Evolutionary conservation across 1,284 basidiomycete species (phyloP).

Genomic region (Malassezia pachydermatis): DNA sequence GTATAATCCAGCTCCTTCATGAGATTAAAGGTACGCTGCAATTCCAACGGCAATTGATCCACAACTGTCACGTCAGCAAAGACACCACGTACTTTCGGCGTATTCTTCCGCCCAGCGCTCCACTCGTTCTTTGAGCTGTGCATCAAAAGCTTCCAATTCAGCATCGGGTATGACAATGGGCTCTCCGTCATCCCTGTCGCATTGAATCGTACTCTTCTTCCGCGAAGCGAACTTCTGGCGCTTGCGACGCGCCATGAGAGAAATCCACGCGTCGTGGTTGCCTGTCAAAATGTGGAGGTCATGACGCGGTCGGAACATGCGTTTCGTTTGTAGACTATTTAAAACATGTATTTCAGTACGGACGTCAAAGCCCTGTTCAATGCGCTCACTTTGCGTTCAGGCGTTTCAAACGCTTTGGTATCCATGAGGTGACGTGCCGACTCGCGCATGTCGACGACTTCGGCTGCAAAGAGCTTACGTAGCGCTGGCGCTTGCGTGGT

Average conservation of each 20-base stretch:
- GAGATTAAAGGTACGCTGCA: constrained; percentile 68
- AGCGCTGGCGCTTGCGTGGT: constrained; percentile 51
- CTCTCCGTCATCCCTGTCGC: constrained; percentile 13
- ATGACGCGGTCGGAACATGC: too few species aligned
- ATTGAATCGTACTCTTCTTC: too few species aligned
- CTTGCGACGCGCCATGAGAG: constrained; percentile 6
- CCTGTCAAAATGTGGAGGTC: constrained; percentile 2
- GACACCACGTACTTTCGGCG: constrained; percentile 23
- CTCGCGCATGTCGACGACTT: constrained; percentile 51
- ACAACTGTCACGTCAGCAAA: constrained; percentile 54
- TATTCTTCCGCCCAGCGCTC: constrained; percentile 43
- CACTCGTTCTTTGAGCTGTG: constrained; percentile 25
- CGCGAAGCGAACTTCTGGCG: too few species aligned
- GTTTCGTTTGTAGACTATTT: background rate
- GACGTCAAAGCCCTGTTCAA: constrained; percentile 48
- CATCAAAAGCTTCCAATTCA: constrained; percentile 5
- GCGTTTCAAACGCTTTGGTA: constrained; percentile 50
- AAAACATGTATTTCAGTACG: constrained; percentile 38
- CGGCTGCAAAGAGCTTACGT: constrained; percentile 48
- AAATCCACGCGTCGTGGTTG: constrained; percentile 1
- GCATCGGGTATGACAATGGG: constrained; percentile 3
- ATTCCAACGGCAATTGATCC: constrained; percentile 72
- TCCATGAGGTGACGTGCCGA: constrained; percentile 51
- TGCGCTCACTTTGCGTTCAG: constrained; percentile 60
- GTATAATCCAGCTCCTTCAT: constrained; percentile 65